Evolutionary conservation across 1,284 basidiomycete genomes (phyloP).

Genomic region (Erythrobasidium hasegawianum): DNA sequence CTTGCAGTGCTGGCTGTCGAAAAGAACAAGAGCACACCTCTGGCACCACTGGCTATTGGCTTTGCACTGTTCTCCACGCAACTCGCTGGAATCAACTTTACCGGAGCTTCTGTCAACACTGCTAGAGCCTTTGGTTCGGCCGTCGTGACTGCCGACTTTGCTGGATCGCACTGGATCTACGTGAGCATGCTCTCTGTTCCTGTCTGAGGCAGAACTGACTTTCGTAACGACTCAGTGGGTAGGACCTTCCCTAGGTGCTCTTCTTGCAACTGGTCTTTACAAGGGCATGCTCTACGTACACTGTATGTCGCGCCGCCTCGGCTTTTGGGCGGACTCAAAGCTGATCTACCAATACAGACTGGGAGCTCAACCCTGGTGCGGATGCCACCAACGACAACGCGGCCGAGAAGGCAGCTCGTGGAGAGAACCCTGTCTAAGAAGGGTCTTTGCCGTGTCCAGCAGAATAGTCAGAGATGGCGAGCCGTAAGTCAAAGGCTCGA

Average conservation of each 20-base stretch:
- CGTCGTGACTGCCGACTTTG: conserved; percentile 50
- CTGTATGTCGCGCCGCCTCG: conserved; percentile 50
- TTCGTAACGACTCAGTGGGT: conserved; percentile 56
- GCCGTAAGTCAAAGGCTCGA: too few relatives aligned
- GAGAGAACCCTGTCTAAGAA: too few relatives aligned
- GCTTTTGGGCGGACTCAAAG: background rate
- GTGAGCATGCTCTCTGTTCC: conserved; percentile 32
- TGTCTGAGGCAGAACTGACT: background rate
- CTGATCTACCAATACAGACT: conserved; percentile 52
- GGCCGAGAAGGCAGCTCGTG: conserved; percentile 3
- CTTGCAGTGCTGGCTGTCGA: too few relatives aligned
- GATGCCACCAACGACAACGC: conserved; percentile 51
- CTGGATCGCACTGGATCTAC: conserved; percentile 58
- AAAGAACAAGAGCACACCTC: conserved; percentile 12
- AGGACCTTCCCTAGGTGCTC: conserved; percentile 61
- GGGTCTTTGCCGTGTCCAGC: too few relatives aligned
- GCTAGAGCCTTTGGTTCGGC: conserved; percentile 39
- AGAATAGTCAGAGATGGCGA: too few relatives aligned
- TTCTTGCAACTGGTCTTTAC: conserved; percentile 60
- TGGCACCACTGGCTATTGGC: conserved; percentile 38
- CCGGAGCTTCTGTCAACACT: conserved; percentile 38
- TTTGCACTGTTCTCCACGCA: conserved; percentile 38
- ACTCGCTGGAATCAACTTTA: conserved; percentile 36
- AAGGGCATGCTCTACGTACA: conserved; percentile 54
- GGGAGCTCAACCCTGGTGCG: conserved; percentile 58